These are phyloP conservation scores for Daldinia eschscholtzii DNA, from an alignment of 2,329 filamentous ascomycete genomes.

Conservation along the genomic window DNA sequence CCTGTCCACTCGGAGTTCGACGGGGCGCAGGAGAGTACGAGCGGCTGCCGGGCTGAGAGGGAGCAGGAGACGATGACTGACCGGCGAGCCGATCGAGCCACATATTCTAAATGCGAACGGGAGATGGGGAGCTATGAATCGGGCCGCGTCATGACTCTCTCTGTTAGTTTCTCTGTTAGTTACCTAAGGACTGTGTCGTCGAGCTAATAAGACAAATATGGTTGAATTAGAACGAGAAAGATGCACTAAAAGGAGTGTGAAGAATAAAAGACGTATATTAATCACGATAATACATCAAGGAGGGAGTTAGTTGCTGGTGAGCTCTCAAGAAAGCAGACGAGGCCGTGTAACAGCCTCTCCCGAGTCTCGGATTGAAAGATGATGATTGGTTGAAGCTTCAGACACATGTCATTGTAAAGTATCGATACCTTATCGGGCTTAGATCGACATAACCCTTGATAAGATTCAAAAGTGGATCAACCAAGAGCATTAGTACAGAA, in stretches of 20 bases:
- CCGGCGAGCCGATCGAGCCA: slow-evolving; percentile 90
- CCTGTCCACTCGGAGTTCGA: slow-evolving; percentile 75
- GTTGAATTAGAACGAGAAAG: neutral
- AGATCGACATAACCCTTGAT: slow-evolving; percentile 12
- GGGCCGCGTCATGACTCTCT: slow-evolving; percentile 38
- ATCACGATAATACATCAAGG: slow-evolving; percentile 15
- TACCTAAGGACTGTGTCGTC: slow-evolving; percentile 7
- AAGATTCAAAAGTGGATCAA: slow-evolving; percentile 4
- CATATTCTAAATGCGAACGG: slow-evolving; percentile 65
- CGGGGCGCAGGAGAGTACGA: slow-evolving; percentile 78
- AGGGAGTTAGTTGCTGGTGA: slow-evolving; percentile 19
- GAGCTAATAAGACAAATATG: slow-evolving; percentile 11
- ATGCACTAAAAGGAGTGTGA: neutral
- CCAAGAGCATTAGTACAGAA: neutral
- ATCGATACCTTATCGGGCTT: slow-evolving; percentile 27
- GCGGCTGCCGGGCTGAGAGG: slow-evolving; percentile 70
- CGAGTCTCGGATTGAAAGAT: slow-evolving; percentile 6
- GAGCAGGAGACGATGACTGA: slow-evolving; percentile 72
- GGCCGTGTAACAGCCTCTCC: slow-evolving; percentile 44
- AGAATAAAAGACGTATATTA: slow-evolving; percentile 12
- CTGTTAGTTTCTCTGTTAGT: slow-evolving; percentile 24
- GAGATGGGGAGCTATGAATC: slow-evolving; percentile 30
- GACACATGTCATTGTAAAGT: slow-evolving; percentile 35
- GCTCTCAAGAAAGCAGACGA: slow-evolving; percentile 28
- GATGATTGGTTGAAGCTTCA: slow-evolving; percentile 36